Percentiles rank a stretch among this genome's conserved stretches.
These are phyloP conservation scores for Saksenaea oblongispora DNA, from an alignment of 371 early-diverging fungal genomes.

Conservation along the genomic window DNA sequence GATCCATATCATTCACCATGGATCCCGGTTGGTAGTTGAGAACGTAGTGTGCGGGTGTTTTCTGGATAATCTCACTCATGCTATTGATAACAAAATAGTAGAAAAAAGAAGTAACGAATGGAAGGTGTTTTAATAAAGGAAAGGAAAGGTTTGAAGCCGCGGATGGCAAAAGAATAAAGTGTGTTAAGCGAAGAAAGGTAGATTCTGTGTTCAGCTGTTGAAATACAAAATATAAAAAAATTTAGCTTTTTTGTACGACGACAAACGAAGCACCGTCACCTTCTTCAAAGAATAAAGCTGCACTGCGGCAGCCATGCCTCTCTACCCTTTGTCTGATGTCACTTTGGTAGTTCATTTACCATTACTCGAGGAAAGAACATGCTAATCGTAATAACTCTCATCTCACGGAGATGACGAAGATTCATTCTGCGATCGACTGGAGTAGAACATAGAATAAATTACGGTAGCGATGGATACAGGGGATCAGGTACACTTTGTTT, in stretches of 20 bases:
- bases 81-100: neutral
- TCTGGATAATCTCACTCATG: slow-evolving; percentile 40
- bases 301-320: no score
- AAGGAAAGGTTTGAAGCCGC: slow-evolving; percentile 7
- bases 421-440: no score
- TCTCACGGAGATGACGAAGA: no score
- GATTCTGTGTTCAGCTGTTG: neutral
- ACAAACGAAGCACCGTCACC: slow-evolving; percentile 6
- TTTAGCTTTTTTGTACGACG: slow-evolving; percentile 2
- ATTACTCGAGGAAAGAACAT: no score
- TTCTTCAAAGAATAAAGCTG: no score
- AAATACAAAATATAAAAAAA: neutral
- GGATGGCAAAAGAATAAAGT: neutral
- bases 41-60: slow-evolving; percentile 24
- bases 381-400: no score
- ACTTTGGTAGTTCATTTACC: no score
- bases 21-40: slow-evolving; percentile 28
- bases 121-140: slow-evolving; percentile 12
- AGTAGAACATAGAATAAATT: no score
- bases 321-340: no score
- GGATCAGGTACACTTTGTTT: no score
- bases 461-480: no score
- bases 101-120: slow-evolving; percentile 15
- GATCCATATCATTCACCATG: slow-evolving; percentile 35
- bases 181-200: neutral